Conservation (phyloP, 1,284 basidiomycete genomes). For the Cystobasidium slooffiae region DNA sequence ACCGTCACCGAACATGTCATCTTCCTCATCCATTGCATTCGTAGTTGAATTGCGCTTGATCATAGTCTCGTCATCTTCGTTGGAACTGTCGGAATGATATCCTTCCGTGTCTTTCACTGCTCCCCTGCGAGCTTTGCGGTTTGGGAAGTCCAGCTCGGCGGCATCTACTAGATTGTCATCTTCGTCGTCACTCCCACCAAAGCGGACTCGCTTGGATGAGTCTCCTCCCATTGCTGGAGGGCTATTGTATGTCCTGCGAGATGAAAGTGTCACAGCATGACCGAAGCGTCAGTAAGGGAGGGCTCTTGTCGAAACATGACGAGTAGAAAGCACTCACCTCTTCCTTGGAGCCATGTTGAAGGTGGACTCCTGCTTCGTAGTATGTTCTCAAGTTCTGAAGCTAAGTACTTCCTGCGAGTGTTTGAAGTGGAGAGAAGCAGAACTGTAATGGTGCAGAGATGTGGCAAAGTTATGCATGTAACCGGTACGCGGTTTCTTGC, state of each 20-base stretch:
- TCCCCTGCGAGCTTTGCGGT: slow-evolving; percentile 27
- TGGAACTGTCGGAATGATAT: slow-evolving; percentile 90
- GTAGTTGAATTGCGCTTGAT: slow-evolving; percentile 58
- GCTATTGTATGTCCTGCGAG: slow-evolving; percentile 24
- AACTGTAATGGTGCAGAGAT: slow-evolving; percentile 5
- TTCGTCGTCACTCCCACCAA: slow-evolving; percentile 24
- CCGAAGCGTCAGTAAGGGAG: too few species aligned
- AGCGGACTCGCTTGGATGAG: slow-evolving; percentile 37
- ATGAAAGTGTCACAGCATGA: not conserved
- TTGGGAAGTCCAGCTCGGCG: slow-evolving; percentile 39
- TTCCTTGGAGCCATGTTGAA: slow-evolving; percentile 8
- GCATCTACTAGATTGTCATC: slow-evolving; percentile 30
- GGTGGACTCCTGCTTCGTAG: not conserved
- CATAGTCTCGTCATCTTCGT: slow-evolving; percentile 75
- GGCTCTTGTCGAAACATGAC: not conserved
- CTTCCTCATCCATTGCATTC: slow-evolving; percentile 62
- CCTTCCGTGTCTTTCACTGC: slow-evolving; percentile 76
- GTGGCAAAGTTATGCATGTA: not conserved
- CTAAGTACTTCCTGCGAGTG: not conserved
- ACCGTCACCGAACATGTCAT: slow-evolving; percentile 84
- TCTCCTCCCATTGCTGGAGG: slow-evolving; percentile 39
- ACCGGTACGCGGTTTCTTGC: not conserved
- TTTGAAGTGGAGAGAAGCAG: not conserved
- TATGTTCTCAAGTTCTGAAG: not conserved
- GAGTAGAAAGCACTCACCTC: not conserved